A percentile compares a stretch with the other conserved stretches of the same genome.
Evolutionary conservation across 805 yeast genomes (phyloP).

Genomic region (Saccharomycopsis sp.): DNA sequence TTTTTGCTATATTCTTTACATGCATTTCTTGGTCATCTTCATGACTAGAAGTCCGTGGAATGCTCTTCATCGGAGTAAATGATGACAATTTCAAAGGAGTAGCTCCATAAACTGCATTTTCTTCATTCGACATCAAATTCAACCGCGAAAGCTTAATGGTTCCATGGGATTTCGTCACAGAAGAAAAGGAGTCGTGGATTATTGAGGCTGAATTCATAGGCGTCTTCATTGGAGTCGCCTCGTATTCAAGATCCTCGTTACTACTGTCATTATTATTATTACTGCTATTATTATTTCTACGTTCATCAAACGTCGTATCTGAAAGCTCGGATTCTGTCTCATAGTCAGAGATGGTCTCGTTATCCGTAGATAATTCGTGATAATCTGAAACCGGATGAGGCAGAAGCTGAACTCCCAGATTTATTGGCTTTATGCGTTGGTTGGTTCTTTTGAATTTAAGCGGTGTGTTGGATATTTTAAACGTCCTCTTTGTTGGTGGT

Average conservation of each 20-base stretch:
- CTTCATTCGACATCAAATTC: background rate
- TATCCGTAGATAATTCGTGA: background rate
- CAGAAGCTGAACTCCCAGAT: background rate
- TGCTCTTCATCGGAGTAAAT: background rate
- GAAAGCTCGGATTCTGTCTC: constrained; percentile 13
- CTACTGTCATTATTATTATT: background rate
- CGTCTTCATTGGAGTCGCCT: background rate
- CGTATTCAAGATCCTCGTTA: background rate
- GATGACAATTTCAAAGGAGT: background rate
- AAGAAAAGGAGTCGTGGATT: background rate
- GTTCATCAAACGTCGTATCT: background rate
- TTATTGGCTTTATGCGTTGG: background rate
- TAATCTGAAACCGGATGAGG: background rate
- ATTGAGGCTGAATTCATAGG: background rate
- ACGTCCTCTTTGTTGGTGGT: background rate
- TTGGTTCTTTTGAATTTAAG: background rate
- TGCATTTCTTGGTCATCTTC: too few species aligned
- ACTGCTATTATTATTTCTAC: background rate
- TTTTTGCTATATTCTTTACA: too few species aligned
- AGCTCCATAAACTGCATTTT: background rate
- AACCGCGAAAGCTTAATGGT: background rate
- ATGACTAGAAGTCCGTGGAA: background rate
- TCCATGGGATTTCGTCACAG: background rate
- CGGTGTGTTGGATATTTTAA: background rate
- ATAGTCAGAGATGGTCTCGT: constrained; percentile 12